Evolutionary conservation across 768 basidiomycete genomes (phyloP).

Genomic region (Russula foetens): DNA sequence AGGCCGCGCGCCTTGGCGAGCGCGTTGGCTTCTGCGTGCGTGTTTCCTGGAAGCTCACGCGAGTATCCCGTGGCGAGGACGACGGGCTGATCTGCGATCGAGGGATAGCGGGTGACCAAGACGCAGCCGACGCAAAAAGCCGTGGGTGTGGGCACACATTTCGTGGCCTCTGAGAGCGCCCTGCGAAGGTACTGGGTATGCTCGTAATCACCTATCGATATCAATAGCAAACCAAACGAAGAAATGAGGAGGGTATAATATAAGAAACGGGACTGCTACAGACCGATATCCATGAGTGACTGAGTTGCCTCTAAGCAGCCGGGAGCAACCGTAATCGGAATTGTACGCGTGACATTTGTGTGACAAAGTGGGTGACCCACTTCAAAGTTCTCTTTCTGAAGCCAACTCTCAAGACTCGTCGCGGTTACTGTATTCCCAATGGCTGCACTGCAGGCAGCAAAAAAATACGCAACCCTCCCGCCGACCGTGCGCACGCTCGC

Average conservation of each 20-base stretch:
- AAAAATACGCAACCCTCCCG: conserved; percentile 74
- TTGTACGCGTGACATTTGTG: neutral
- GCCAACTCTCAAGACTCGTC: neutral
- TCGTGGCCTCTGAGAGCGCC: conserved; percentile 64
- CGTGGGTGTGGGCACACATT: conserved; percentile 58
- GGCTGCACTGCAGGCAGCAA: conserved; percentile 57
- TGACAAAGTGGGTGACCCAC: neutral
- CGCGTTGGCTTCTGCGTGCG: conserved; percentile 96
- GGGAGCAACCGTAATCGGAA: neutral
- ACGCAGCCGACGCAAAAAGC: conserved; percentile 94
- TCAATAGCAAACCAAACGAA: no score
- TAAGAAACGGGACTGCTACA: neutral
- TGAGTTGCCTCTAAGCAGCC: neutral
- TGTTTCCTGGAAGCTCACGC: conserved; percentile 87
- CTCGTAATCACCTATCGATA: conserved; percentile 1
- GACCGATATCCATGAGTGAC: conserved; percentile 2
- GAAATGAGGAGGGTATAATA: neutral
- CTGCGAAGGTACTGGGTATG: conserved; percentile 44
- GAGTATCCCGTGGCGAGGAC: conserved; percentile 80
- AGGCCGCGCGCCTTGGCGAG: conserved; percentile 58
- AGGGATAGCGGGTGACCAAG: conserved; percentile 44
- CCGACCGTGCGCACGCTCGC: conserved; percentile 76
- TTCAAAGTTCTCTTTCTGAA: neutral
- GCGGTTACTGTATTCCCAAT: conserved; percentile 12
- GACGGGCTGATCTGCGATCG: conserved; percentile 32